Percentiles rank a stretch among this genome's conserved stretches.
These are phyloP conservation scores for Sequoia sempervirens DNA, from an alignment of 75 land plant species.

Conservation along the genomic window DNA sequence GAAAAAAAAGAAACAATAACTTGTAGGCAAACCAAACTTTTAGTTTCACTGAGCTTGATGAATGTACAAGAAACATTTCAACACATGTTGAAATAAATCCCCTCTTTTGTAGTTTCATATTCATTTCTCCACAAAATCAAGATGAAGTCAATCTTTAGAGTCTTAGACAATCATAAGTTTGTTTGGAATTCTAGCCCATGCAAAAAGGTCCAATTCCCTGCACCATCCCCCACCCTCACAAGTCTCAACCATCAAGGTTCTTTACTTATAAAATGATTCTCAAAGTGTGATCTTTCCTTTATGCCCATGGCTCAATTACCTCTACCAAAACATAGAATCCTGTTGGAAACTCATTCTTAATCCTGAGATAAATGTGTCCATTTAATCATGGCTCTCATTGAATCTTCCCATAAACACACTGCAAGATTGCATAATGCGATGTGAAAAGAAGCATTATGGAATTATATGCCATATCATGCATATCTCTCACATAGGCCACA, in stretches of 20 bases:
- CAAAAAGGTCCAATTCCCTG: neutral
- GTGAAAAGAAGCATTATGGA: neutral
- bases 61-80: neutral
- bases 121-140: conserved; percentile 1
- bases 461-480: neutral
- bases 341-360: neutral
- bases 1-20: neutral
- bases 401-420: neutral
- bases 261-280: neutral
- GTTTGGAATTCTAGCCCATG: neutral
- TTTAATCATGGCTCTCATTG: neutral
- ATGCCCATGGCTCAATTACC: neutral
- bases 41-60: neutral
- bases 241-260: neutral
- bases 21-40: neutral
- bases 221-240: neutral
- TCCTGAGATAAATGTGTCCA: neutral
- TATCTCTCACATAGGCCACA: neutral
- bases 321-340: neutral
- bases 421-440: conserved; percentile 3
- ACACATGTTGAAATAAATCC: neutral
- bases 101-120: neutral
- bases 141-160: neutral
- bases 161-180: neutral
- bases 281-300: neutral